Conservation (phyloP, 306 rosid genomes). For the Ormosia semicastrata region DNA sequence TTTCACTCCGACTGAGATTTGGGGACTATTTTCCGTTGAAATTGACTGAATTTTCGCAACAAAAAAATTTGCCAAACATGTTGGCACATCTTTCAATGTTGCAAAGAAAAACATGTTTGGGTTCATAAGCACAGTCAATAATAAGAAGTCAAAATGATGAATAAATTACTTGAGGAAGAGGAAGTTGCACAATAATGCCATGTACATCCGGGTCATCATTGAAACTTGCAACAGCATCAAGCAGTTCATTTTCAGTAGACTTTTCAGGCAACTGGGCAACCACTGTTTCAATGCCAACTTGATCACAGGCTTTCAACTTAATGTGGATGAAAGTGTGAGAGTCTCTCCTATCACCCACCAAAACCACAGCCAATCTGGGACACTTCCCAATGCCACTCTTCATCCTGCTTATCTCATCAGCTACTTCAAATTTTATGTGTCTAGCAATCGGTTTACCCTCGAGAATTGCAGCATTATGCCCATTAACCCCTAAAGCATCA, state of each 20-base stretch:
- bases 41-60: no score
- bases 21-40: no score
- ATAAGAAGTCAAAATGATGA: neutral
- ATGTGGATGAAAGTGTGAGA: constrained; percentile 43
- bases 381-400: constrained; percentile 38
- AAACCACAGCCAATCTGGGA: constrained; percentile 54
- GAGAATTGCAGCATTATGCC: constrained; percentile 33
- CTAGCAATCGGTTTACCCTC: constrained; percentile 47
- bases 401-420: constrained; percentile 44
- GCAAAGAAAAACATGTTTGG: no score
- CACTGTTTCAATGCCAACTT: constrained; percentile 54
- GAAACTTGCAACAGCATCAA: constrained; percentile 42
- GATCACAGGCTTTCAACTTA: constrained; percentile 53
- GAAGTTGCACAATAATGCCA: constrained; percentile 65
- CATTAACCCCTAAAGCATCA: constrained; percentile 26
- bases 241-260: constrained; percentile 44
- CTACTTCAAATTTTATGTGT: constrained; percentile 33
- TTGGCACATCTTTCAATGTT: no score
- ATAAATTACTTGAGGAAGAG: constrained; percentile 51
- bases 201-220: constrained; percentile 46
- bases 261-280: constrained; percentile 40
- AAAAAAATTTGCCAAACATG: no score
- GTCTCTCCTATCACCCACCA: constrained; percentile 54
- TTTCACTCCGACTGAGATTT: no score
- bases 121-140: neutral